These are phyloP conservation scores for Diaporthe sp. DNA, from an alignment of 2,329 filamentous ascomycete genomes.

Conservation along the genomic window DNA sequence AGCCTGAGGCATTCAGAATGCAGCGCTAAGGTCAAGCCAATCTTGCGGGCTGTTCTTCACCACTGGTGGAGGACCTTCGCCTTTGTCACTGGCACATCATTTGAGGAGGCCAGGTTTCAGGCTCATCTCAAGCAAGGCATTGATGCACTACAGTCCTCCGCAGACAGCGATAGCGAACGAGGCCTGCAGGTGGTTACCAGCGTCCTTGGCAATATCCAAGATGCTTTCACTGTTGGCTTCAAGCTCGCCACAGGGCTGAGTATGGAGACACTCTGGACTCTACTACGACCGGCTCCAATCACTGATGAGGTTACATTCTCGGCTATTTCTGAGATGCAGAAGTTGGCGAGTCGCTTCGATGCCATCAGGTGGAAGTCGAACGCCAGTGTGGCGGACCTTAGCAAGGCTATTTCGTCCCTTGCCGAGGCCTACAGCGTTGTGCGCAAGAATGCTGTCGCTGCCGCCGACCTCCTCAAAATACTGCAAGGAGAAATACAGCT, in stretches of 20 bases:
- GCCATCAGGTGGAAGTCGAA: slow-evolving; percentile 67
- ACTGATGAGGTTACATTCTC: slow-evolving; percentile 56
- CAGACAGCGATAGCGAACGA: slow-evolving; percentile 41
- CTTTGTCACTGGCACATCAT: slow-evolving; percentile 55
- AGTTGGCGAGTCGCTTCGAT: slow-evolving; percentile 70
- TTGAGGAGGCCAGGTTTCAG: slow-evolving; percentile 73
- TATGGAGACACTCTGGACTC: slow-evolving; percentile 83
- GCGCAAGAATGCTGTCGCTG: slow-evolving; percentile 54
- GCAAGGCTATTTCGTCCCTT: slow-evolving; percentile 64
- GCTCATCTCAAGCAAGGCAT: slow-evolving; percentile 67
- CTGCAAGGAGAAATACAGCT: slow-evolving; percentile 62
- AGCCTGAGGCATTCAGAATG: slow-evolving; percentile 37
- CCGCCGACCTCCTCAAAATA: slow-evolving; percentile 59
- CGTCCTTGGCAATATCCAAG: slow-evolving; percentile 56
- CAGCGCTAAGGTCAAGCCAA: slow-evolving; percentile 43
- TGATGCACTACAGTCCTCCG: slow-evolving; percentile 51
- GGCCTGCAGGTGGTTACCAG: slow-evolving; percentile 51
- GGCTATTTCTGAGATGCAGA: slow-evolving; percentile 62
- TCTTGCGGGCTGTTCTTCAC: slow-evolving; percentile 56
- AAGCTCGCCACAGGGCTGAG: slow-evolving; percentile 79
- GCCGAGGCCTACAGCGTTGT: slow-evolving; percentile 67
- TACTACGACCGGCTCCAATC: slow-evolving; percentile 73
- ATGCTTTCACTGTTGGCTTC: slow-evolving; percentile 76
- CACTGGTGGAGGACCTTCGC: slow-evolving; percentile 66
- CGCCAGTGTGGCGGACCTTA: slow-evolving; percentile 61